Evolutionary conservation across 345 rosid genomes (phyloP).

Genomic region (Euphorbia pulcherrima): DNA sequence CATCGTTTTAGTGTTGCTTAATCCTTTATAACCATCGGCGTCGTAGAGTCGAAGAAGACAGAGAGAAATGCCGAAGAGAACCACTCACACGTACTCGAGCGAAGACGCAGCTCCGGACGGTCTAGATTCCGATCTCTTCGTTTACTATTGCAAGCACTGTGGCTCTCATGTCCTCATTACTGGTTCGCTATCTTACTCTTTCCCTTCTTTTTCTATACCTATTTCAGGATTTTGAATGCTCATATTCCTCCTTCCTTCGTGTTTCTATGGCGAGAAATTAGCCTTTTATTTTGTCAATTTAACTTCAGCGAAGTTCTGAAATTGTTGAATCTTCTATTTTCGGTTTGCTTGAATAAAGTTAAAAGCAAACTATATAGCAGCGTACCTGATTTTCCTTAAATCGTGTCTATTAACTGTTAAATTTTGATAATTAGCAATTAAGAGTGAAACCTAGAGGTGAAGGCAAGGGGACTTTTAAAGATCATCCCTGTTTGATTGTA

Average conservation of each 20-base stretch:
- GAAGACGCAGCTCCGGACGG: slow-evolving; percentile 98
- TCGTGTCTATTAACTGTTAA: not conserved
- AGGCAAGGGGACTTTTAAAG: not conserved
- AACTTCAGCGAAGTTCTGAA: not conserved
- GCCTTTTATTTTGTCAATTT: not conserved
- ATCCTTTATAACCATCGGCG: not conserved
- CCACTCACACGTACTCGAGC: slow-evolving; percentile 98
- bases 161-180: slow-evolving; percentile 95
- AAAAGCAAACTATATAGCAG: not conserved
- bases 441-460: not conserved
- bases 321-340: not conserved
- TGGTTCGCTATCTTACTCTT: slow-evolving; percentile 42
- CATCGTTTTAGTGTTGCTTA: not conserved
- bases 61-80: slow-evolving; percentile 86
- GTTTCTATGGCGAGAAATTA: not conserved
- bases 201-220: slow-evolving; percentile 2
- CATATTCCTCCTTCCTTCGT: too few species aligned
- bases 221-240: not conserved
- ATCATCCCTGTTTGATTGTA: not conserved
- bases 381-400: not conserved
- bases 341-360: not conserved
- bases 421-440: not conserved
- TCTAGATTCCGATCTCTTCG: slow-evolving; percentile 95
- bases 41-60: not conserved
- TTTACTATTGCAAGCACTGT: slow-evolving; percentile 97